Evolutionary conservation across 306 rosid genomes (phyloP), one percentile per base, ranked within the genome.

Genomic region (Cicer arietinum): DNA sequence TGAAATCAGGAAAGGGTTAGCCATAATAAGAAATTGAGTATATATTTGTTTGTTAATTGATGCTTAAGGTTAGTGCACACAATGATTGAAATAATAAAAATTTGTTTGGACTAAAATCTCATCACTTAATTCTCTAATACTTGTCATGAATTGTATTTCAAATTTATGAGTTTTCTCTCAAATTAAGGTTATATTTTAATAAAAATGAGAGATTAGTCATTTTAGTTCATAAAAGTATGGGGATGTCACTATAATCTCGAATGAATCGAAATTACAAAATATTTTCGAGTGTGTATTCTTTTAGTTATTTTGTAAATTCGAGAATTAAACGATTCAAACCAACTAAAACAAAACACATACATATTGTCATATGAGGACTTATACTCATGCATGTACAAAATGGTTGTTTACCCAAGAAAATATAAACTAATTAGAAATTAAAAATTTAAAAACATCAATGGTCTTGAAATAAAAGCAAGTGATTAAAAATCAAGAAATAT

Each of bases 11-110:
- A 20, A 59, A 73, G 65, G 69, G 39, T 70, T 74, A 42, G 42
- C 66, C 67, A 77, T 72, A 67, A 30, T 66, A 50, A 72, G 67
- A 47, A 64, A 65, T 16, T 48, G 67, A 10, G 62, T 71, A 14
- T 53, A 20, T 14, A 64, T 39, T 10, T 75, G 65, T 71, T 61
- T 79, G 43, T 42, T 53, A 35, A 37, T 42, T 22, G 59, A 7
- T 57, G 25, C 17, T 60, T 39, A 60, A 60, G 10, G 44, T 12
- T 59, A 35, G 66, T 35, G 44, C 10, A 6, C 44, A 12, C 44
- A 35, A 35, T 60, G 45, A 30, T 13, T 11, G 66, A 60, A 60
- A 60, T 60, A 12, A 60, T 35, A 60, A 5, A 58, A 58, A 58
- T 22, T 52, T 22, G 16, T 22, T 58, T 22, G 8, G 63, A 56